Percentiles rank a stretch among this genome's conserved stretches.
Conservation (phyloP, 768 basidiomycete species). For the Scleroderma bovista region DNA sequence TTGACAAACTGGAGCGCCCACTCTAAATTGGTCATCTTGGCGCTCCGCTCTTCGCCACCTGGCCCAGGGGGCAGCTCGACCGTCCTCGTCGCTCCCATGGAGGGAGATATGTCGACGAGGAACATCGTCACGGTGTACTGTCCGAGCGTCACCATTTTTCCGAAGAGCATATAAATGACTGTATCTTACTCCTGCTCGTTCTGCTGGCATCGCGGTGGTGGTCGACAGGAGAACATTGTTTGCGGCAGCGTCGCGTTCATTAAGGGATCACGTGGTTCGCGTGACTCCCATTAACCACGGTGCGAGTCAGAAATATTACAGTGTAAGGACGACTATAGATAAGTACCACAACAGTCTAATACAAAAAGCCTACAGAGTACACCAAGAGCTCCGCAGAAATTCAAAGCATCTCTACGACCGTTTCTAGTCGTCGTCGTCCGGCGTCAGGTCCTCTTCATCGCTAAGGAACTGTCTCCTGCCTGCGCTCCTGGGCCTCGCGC, state of each 20-base stretch:
- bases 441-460: constrained; percentile 63
- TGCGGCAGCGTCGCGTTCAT: constrained; percentile 19
- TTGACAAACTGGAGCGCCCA: constrained; percentile 84
- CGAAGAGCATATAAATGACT: no score
- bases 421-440: constrained; percentile 63
- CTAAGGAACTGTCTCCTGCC: constrained; percentile 67
- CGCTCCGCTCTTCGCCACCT: constrained; percentile 43
- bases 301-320: neutral
- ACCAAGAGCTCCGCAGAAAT: no score
- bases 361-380: neutral
- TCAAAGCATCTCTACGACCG: no score
- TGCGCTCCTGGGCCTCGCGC: constrained; percentile 51
- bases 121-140: constrained; percentile 84
- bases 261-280: constrained; percentile 30
- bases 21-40: constrained; percentile 72
- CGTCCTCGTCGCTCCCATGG: constrained; percentile 66
- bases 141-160: no score
- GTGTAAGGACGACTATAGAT: neutral
- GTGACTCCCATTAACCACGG: constrained; percentile 15
- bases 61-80: constrained; percentile 52
- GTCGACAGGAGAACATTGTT: constrained; percentile 12
- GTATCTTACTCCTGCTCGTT: constrained; percentile 68
- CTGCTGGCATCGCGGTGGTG: constrained; percentile 28
- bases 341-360: neutral
- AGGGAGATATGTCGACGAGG: constrained; percentile 79